phyloP scores from a whole-genome alignment of 2,329 filamentous ascomycete genomes.

The Ceratocystis lukuohia region DNA sequence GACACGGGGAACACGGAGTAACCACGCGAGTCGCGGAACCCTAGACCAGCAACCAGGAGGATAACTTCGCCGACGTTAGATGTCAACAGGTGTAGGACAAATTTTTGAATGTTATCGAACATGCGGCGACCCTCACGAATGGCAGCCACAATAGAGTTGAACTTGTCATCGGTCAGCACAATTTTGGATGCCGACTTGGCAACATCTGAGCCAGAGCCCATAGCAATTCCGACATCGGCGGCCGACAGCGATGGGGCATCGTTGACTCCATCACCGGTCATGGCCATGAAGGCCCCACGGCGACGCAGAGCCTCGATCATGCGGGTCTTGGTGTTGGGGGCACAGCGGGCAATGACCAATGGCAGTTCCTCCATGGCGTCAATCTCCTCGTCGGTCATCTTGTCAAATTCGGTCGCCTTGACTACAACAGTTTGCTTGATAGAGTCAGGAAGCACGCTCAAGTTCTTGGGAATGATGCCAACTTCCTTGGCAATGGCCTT shows the following conservation, averaged over 20 bases:
- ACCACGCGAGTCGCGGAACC: conserved; percentile 57
- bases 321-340: conserved; percentile 73
- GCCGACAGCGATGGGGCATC: conserved; percentile 69
- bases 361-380: conserved; percentile 63
- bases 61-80: conserved; percentile 78
- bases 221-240: conserved; percentile 77
- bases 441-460: conserved; percentile 43
- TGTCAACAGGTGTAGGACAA: conserved; percentile 64
- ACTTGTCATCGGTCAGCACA: conserved; percentile 78
- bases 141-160: conserved; percentile 70
- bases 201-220: conserved; percentile 79
- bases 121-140: conserved; percentile 73
- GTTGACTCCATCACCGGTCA: conserved; percentile 84
- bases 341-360: conserved; percentile 70
- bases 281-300: conserved; percentile 62
- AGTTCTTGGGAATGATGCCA: conserved; percentile 56
- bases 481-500: conserved; percentile 67
- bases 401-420: conserved; percentile 67
- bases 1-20: conserved; percentile 77
- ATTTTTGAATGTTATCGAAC: conserved; percentile 84
- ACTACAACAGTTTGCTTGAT: conserved; percentile 59
- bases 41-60: conserved; percentile 66
- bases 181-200: conserved; percentile 73
- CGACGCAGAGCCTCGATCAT: conserved; percentile 84
- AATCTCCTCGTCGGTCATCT: conserved; percentile 59